Conservation (phyloP, 345 rosid species). For the Nasturtium officinale region DNA sequence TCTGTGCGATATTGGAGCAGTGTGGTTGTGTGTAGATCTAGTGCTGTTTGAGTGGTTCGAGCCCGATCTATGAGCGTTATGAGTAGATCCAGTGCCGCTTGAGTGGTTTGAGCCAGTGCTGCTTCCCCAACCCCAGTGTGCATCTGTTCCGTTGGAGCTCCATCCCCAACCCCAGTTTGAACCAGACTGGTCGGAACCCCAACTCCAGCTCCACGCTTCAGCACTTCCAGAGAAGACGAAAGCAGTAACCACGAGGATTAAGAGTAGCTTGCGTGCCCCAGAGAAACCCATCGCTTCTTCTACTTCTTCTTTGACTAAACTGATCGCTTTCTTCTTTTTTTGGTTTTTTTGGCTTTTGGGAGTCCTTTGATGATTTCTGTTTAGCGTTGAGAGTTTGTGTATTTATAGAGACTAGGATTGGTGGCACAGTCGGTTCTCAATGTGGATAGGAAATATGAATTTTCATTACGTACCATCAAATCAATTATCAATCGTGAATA, state of each 20-base stretch:
- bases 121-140: conserved; percentile 21
- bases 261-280: not conserved
- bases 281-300: conserved; percentile 13
- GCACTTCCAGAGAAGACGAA: conserved; percentile 1
- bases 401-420: not conserved
- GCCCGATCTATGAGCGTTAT: not conserved
- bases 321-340: too few species aligned
- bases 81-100: conserved; percentile 6
- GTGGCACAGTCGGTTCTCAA: not conserved
- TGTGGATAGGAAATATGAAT: not conserved
- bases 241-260: conserved; percentile 13
- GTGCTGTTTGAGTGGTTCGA: not conserved
- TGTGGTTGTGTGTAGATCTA: not conserved
- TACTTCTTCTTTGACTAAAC: too few species aligned
- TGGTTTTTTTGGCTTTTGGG: conserved; percentile 4
- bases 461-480: not conserved
- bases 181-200: conserved; percentile 15
- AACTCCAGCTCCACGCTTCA: conserved; percentile 27
- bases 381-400: not conserved
- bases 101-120: conserved; percentile 21
- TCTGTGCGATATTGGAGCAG: not conserved
- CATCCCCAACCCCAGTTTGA: conserved; percentile 25
- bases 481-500: not conserved
- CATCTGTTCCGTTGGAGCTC: conserved; percentile 13
- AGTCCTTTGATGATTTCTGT: not conserved